Evolutionary conservation across 2,329 filamentous ascomycete genomes (phyloP).

Genomic region (Plectosphaerella cucumerina): DNA sequence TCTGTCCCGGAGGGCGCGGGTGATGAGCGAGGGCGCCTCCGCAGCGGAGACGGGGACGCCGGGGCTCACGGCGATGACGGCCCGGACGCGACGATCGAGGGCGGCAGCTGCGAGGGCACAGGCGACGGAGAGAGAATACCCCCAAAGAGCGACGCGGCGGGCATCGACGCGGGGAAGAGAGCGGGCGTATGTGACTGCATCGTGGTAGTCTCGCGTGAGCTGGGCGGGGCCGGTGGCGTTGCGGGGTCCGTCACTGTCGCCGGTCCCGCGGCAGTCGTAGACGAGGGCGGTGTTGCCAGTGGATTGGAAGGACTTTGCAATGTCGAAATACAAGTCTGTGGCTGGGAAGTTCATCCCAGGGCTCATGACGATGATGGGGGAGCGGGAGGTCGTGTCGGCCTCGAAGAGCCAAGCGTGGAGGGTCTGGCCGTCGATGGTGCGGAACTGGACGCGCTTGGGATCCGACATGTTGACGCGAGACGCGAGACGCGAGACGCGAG

Average conservation of each 20-base stretch:
- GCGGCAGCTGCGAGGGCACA: slow-evolving; percentile 20
- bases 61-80: slow-evolving; percentile 12
- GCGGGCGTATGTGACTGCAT: slow-evolving; percentile 41
- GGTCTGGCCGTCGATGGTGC: slow-evolving; percentile 33
- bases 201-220: slow-evolving; percentile 21
- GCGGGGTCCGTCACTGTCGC: slow-evolving; percentile 32
- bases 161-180: slow-evolving; percentile 31
- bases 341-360: slow-evolving; percentile 22
- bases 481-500: neutral
- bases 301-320: slow-evolving; percentile 26
- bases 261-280: slow-evolving; percentile 31
- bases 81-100: slow-evolving; percentile 18
- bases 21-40: neutral
- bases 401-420: slow-evolving; percentile 32
- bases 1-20: slow-evolving; percentile 24
- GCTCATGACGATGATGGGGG: slow-evolving; percentile 22
- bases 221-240: slow-evolving; percentile 29
- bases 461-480: neutral
- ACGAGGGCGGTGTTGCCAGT: slow-evolving; percentile 27
- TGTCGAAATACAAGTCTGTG: slow-evolving; percentile 8
- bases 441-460: slow-evolving; percentile 29
- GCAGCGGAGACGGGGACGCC: no score
- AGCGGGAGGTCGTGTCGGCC: slow-evolving; percentile 12
- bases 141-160: slow-evolving; percentile 20
- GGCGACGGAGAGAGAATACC: slow-evolving; percentile 22